Evolutionary conservation across 257 asterid species (phyloP), one percentile per base, ranked within the genome.

Genomic region (Jasminum sambac): DNA sequence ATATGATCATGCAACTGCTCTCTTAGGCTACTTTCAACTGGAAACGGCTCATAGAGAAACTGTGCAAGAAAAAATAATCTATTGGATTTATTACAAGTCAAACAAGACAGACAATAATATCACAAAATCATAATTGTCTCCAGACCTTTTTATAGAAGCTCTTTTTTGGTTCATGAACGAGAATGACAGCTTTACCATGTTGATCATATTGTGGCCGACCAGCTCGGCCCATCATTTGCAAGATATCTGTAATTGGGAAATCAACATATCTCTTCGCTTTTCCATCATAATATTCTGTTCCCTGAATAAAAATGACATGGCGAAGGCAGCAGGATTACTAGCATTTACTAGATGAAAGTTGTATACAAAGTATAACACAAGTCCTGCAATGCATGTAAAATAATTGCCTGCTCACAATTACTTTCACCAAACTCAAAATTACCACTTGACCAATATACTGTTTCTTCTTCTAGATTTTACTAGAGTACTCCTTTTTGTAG

Each of bases 161-260:
- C 83, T 94, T 91, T 82, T 94, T 94, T 19, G 97, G 99, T 76
- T 94, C 99, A 81, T 94, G 99, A 76, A 94, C 99, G 57, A 94
- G 97, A 88, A 94, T 94, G 80, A 94, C 92, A 79, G 97, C 96
- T 81, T 94, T 94, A 37, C 99, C 99, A 39, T 91, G 97, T 83
- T 94, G 99, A 78, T 94, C 99, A 67, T 70, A 94, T 78, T 94
- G 99, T 76, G 99, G 99, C 66, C 99, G 89, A 39, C 99, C 99
- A 64, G 99, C 99, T 84, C 99, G 86, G 68, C 99, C 99, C 99
- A 94, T 94, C 99, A 94, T 94, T 83, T 94, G 99, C 69, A 94
- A 72, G 68, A 94, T 91, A 85, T 94, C 99, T 9, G 99, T 94
- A 66, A 94, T 91, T 36, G 99, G 99, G 77, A 91, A 91, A 85